Evolutionary conservation across 257 asterid genomes (phyloP), one percentile per base, ranked within the genome.

Genomic region (Petrea volubilis): DNA sequence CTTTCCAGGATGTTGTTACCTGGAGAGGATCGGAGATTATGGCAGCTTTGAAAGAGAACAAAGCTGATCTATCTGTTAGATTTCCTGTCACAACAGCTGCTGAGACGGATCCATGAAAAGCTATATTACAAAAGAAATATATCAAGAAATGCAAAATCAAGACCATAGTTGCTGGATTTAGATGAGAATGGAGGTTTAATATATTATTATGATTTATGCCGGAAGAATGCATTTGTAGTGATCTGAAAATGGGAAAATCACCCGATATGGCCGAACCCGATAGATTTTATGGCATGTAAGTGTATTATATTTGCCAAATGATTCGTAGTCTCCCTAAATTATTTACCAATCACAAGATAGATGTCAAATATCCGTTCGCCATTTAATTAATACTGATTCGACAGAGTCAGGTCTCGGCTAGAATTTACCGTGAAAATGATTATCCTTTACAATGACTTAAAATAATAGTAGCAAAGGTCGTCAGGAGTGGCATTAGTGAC

Each of bases 11-110:
- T 28, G 44, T 18, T 6, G 23, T 49, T 8, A 5, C 25, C 17
- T 47, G 71, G 10, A 31, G 72, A 5, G 72, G 72, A 13, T 67
- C 50, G 5, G 72, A 49, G 62, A 14, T 20, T 28, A 66, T 49
- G 18, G 8, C 61, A 36, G 46, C 49, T 7, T 67, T 50, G 49
- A 67, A 47, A 4, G 61, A 17, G 28, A 50, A 21, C 50, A 66
- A 66, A 7, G 61, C 7, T 15, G 29, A 20, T 1, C 3, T 20
- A 49, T 66, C 71, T 27, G 60, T 65, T 8, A 27, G 17, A 23
- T 65, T 65, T 24, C 57, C 69, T 12, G 56, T 25, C 29, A 41
- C 18, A 13, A 23, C 7, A 1, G 9, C 23, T 46, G 3, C 7
- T 8, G 70, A 64, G 59, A n/a, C 21, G 60, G 71, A 28, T 47